Evolutionary conservation across 2,329 filamentous ascomycete genomes (phyloP).

Genomic region (Fusarium kyushuense): DNA sequence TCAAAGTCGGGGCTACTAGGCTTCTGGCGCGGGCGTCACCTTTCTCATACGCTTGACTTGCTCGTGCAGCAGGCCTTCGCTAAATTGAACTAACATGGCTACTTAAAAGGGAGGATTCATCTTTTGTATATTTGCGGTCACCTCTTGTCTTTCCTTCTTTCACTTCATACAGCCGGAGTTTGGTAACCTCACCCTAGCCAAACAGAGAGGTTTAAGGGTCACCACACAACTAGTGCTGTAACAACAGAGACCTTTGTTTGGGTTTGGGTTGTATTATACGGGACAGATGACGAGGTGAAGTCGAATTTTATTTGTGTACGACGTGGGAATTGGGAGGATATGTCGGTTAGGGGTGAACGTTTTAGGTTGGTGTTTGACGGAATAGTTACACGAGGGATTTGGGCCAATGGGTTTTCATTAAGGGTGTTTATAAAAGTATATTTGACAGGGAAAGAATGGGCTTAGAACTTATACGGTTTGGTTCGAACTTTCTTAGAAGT

Average conservation of each 20-base stretch:
- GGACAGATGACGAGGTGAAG: constrained; percentile 3
- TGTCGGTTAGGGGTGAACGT: constrained; percentile 9
- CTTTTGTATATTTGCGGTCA: constrained; percentile 9
- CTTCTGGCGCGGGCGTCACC: constrained; percentile 3
- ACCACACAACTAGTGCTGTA: constrained; percentile 15
- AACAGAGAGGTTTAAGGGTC: constrained; percentile 20
- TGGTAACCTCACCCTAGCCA: constrained; percentile 31
- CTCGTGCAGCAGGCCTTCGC: background rate
- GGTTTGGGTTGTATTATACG: constrained; percentile 21
- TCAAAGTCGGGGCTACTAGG: constrained; percentile 45
- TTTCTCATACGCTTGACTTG: constrained; percentile 13
- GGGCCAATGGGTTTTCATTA: background rate
- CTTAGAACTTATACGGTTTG: constrained; percentile 4
- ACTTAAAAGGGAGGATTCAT: constrained; percentile 21
- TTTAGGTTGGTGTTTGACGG: constrained; percentile 19
- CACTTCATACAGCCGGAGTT: constrained; percentile 41
- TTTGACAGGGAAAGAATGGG: background rate
- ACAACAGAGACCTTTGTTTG: constrained; percentile 2
- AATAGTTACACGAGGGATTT: constrained; percentile 16
- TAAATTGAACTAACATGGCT: background rate
- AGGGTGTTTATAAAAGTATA: constrained; percentile 3
- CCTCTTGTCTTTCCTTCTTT: constrained; percentile 13
- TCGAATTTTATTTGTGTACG: constrained; percentile 24
- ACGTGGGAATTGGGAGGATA: constrained; percentile 23
- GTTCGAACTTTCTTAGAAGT: background rate